Base-by-base conservation (phyloP, 2,329 filamentous ascomycete species). In the Alternaria postmessia region DNA sequence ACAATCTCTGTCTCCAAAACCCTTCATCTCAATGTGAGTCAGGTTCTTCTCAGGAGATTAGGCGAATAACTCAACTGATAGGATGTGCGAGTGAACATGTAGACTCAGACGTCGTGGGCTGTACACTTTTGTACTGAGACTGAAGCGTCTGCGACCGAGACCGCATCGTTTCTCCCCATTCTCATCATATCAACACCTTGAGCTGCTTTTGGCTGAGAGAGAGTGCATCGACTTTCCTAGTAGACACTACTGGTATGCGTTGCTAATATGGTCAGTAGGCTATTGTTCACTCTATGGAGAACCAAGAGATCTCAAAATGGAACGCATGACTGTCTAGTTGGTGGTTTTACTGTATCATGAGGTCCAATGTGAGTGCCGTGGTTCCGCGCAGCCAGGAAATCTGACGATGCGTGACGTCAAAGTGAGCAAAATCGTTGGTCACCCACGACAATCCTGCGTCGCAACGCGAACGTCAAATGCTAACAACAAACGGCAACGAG, bases 381-480 rank as follows among this genome's bases (percentile, higher is more conserved):
- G 26, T 1, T 12, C 26, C 24, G 43, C 16, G 26, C 43, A 20
- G 9, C 11, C 3, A 18, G 43, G 16, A 26, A 11, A 30, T 4
- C n/a, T 53, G 47, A 32, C 46, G 54, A 54, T 53, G 49, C 16
- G 44, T 61, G 54, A 58, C 59, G 51, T 61, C 54, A 59, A 44
- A 30, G 24, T 59, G 38, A 59, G 16, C 49, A 36, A 54, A 59
- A 38, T 34, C 41, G n/a, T 43, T 30, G 28, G 28, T 36, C 20
- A 58, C 30, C 16, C 7, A 46, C 22, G 46, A 44, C 20, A 11
- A 38, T 5, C 9, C 32, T 16, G 18, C 18, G 30, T 52, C 26
- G 7, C 38, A 30, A 26, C 22, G 20, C 52, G 9, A 47, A 47
- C 20, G 32, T 18, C 42, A 54, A 36, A 9, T 14, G n/a, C 14